Base-by-base conservation (phyloP, 352 stramenopile species). In the Phytophthora pseudosyringae region DNA sequence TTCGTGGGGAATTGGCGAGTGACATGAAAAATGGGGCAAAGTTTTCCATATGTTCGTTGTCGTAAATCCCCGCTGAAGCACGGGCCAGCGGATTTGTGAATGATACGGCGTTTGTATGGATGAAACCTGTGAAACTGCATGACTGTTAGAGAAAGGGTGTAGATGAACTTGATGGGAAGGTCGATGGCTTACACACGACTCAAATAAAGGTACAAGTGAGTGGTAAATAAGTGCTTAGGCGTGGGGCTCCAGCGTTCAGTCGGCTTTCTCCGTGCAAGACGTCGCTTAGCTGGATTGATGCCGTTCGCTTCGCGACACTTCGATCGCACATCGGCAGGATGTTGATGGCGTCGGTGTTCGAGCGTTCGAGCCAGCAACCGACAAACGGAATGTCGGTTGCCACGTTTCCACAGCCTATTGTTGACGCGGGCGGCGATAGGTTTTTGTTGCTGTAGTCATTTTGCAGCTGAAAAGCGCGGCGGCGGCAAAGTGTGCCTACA, bases 1-100 rank as follows among this genome's bases (percentile, higher is more conserved):
- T 28, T 35, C 5, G 36, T 16, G 48, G 64, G 28, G 38, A 62
- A 58, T 71, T 58, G 41, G 3, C n/a, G 28, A 71, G 63, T 56
- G 56, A 62, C 55, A 71, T 51, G 56, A 47, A 59, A 49, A 49
- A 47, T 43, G 26, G 21, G 10, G 0, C 47, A 16, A 49, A 71
- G 52, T 26, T 55, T 57, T 66, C 48, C 40, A 59, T 33, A 35
- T 44, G 18, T 9, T 40, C 8, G 29, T 43, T 2, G 50, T n/a
- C 21, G 2, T 0, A 12, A 45, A 64, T 64, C 47, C n/a, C 55
- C 7, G 15, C 2, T 11, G 32, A 45, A 48, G 16, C 25, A 41
- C 16, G 41, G 5, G 35, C 3, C 11, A 48, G 28, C 26, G 3
- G 1, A 16, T 35, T 49, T 40, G 26, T 29, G 3, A 21, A 6